Conservation (phyloP, 805 yeast genomes). For the Candida nitratophila region DNA sequence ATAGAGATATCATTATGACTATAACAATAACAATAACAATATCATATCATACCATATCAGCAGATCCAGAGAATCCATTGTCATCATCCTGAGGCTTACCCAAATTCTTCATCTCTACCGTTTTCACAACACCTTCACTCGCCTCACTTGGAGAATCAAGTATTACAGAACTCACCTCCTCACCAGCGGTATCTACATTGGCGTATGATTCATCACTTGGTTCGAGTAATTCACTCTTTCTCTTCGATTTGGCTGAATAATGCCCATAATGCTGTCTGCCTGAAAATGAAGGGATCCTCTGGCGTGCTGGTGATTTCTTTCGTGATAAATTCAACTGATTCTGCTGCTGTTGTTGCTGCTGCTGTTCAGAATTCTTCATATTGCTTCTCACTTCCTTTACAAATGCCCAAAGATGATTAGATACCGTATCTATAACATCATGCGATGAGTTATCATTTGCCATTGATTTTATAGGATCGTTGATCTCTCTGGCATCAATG, state of each 20-base stretch:
- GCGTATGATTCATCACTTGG: slow-evolving; percentile 6
- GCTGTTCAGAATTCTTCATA: slow-evolving; percentile 5
- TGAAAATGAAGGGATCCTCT: slow-evolving; percentile 24
- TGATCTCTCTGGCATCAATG: slow-evolving; percentile 15
- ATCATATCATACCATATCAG: too few species aligned
- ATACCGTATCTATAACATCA: slow-evolving; percentile 30
- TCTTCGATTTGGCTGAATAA: slow-evolving; percentile 3
- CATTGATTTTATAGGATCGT: slow-evolving; percentile 16
- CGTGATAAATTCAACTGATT: slow-evolving; percentile 3
- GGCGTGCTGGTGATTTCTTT: slow-evolving; percentile 3
- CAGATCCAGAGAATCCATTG: neutral
- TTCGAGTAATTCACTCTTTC: neutral
- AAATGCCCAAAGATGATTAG: slow-evolving; percentile 41
- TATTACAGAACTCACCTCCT: slow-evolving; percentile 3
- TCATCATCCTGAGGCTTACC: neutral
- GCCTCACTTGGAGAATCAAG: slow-evolving; percentile 1
- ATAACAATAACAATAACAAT: too few species aligned
- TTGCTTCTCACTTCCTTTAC: slow-evolving; percentile 40
- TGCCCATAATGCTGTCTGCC: slow-evolving; percentile 22
- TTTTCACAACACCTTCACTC: neutral
- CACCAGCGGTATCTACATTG: slow-evolving; percentile 5
- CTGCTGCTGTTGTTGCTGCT: slow-evolving; percentile 9
- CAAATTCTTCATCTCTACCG: slow-evolving; percentile 4
- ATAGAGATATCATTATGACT: too few species aligned
- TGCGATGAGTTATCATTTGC: slow-evolving; percentile 14